A percentile compares a stretch with the other conserved stretches of the same genome.
phyloP scores from a whole-genome alignment of 225 moss, liverwort and hornwort genomes.

The Asterella californica region DNA sequence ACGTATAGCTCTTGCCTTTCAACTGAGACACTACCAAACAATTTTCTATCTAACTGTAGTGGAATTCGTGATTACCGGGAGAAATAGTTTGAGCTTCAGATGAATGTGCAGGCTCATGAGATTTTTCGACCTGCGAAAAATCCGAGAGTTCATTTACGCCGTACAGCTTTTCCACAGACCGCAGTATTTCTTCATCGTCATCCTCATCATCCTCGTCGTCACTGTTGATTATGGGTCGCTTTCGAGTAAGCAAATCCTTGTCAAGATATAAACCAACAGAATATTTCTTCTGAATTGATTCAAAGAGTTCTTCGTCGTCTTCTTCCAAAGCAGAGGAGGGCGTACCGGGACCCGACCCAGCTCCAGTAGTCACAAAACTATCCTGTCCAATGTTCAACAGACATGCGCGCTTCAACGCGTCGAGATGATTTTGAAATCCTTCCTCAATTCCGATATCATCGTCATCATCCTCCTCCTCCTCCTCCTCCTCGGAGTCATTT shows the following conservation, averaged over 20 bases:
- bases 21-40: no score
- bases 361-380: slow-evolving; percentile 20
- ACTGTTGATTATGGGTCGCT: not conserved
- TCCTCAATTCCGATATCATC: slow-evolving; percentile 22
- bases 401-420: slow-evolving; percentile 41
- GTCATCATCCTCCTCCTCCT: slow-evolving; percentile 36
- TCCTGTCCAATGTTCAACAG: slow-evolving; percentile 28
- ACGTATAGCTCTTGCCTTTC: no score
- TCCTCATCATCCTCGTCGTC: slow-evolving; percentile 34
- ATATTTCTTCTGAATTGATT: slow-evolving; percentile 34
- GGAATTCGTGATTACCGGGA: not conserved
- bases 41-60: no score
- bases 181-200: slow-evolving; percentile 43
- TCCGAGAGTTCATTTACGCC: not conserved
- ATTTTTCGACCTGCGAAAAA: slow-evolving; percentile 1
- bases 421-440: slow-evolving; percentile 34
- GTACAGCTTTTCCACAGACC: slow-evolving; percentile 38
- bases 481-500: slow-evolving; percentile 35
- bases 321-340: slow-evolving; percentile 23
- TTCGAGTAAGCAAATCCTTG: slow-evolving; percentile 7
- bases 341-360: slow-evolving; percentile 10
- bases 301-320: slow-evolving; percentile 36
- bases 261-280: slow-evolving; percentile 3
- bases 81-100: not conserved
- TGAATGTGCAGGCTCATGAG: not conserved